These are phyloP conservation scores for Cyclotella cryptica DNA, from an alignment of 108 stramenopile genomes.

Conservation along the genomic window DNA sequence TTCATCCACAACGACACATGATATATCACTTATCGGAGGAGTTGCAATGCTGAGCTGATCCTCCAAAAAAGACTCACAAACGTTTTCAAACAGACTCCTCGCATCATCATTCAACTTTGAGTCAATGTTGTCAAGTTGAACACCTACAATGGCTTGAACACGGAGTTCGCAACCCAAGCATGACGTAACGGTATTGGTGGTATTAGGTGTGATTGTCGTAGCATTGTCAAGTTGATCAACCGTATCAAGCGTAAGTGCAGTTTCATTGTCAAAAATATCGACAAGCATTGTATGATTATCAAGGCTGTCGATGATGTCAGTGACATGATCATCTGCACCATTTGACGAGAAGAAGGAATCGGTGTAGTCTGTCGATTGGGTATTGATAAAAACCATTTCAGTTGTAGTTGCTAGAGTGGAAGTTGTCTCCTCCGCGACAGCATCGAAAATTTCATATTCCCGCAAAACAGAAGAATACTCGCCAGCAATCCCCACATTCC, in stretches of 20 bases:
- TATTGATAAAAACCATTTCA: background rate
- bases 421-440: background rate
- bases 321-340: background rate
- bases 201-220: no score
- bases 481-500: constrained; percentile 4
- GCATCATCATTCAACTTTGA: no score
- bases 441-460: background rate
- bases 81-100: no score
- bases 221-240: background rate
- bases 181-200: no score
- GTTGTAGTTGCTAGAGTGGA: background rate
- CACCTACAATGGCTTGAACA: no score
- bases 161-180: no score
- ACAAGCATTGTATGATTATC: no score
- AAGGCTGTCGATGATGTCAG: background rate
- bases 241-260: background rate
- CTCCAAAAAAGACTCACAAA: no score
- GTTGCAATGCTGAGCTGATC: constrained; percentile 29
- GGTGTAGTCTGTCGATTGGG: background rate
- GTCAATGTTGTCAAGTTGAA: no score
- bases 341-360: background rate
- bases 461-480: background rate
- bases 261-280: no score
- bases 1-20: constrained; percentile 24
- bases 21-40: constrained; percentile 32